Evolutionary conservation across 2,329 filamentous ascomycete genomes (phyloP), one percentile per base, ranked within the genome.

Genomic region (Xylaria sp.): DNA sequence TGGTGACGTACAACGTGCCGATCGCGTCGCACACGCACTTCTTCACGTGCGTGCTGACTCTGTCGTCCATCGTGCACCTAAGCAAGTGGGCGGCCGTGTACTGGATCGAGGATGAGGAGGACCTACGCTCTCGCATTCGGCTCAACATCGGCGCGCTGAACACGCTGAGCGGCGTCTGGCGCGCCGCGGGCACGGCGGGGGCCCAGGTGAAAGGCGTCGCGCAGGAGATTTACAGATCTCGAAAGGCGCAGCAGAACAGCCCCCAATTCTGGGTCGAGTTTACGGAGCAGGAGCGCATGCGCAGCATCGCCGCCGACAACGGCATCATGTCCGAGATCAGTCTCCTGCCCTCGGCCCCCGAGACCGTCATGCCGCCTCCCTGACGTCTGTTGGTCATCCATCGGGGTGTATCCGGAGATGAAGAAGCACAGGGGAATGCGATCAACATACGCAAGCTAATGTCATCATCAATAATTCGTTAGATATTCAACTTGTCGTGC

Each of bases 21-120:
- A 82, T 95, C 1, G 84, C 90, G 4, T 88, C 88, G 36, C 93
- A 97, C 80, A 94, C 89, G 0, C 93, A 93, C 66, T 94, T 95
- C 80, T 94, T 96, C 81, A 92, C 91, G 39, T 96, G 93, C 76
- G 90, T 92, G 45, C 83, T 96, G 58, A 92, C 92, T 1, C 83
- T 95, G 61, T 91, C 91, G 20, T 93, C 92, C 7, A 91, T 94
- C 73, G 91, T 95, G 4, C 92, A 96, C 75, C 84, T 97, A 28
- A 93, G 91, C 63, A 92, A 92, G 70, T 97, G 93, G 88, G 90
- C 83, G 61, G 83, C 83, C 63, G 83, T 90, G 23, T 87, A 87
- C 76, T 87, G 86, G 62, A 83, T 90, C 55, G 84, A 85, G 68
- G 86, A 89, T 72, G 89, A 90, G 75, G 89, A 89, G 69, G 88